phyloP scores from a whole-genome alignment of 371 early-diverging fungal species.

The Sporodiniella umbellata region DNA sequence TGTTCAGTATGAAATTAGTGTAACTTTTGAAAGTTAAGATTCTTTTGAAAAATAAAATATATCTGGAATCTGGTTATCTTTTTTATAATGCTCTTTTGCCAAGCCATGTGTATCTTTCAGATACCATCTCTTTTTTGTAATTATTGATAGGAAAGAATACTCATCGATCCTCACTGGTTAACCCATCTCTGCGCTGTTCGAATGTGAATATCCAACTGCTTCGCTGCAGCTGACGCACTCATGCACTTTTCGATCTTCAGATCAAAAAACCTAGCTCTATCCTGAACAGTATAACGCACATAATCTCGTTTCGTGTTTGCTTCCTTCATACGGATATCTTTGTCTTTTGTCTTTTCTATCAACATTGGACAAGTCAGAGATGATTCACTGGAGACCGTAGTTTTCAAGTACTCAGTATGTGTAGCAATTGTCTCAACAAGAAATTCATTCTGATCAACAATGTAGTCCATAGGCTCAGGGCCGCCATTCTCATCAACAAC shows the following conservation, averaged over 20 bases:
- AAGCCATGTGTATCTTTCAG: too few species aligned
- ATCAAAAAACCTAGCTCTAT: constrained; percentile 4
- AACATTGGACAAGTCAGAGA: too few species aligned
- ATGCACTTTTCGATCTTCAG: constrained; percentile 11
- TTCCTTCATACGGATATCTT: constrained; percentile 6
- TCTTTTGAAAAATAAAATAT: too few species aligned
- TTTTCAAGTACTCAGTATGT: too few species aligned
- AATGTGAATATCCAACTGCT: constrained; percentile 5
- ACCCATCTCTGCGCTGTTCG: constrained; percentile 13
- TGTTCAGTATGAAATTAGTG: too few species aligned
- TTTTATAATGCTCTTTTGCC: not conserved
- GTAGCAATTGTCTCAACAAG: constrained; percentile 7
- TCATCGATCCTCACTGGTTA: too few species aligned
- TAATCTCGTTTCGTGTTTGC: constrained; percentile 3
- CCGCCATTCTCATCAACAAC: constrained; percentile 9
- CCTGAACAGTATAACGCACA: constrained; percentile 8
- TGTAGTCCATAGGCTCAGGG: not conserved
- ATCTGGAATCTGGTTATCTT: too few species aligned
- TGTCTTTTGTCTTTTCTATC: not conserved
- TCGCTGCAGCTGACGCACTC: constrained; percentile 5
- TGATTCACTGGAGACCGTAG: too few species aligned
- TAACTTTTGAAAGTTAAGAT: too few species aligned
- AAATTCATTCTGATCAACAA: constrained; percentile 16
- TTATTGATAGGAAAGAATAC: too few species aligned
- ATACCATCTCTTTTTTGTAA: too few species aligned